Evolutionary conservation across 768 basidiomycete species (phyloP), one percentile per base, ranked within the genome.

Genomic region (Mycena capillaripes): DNA sequence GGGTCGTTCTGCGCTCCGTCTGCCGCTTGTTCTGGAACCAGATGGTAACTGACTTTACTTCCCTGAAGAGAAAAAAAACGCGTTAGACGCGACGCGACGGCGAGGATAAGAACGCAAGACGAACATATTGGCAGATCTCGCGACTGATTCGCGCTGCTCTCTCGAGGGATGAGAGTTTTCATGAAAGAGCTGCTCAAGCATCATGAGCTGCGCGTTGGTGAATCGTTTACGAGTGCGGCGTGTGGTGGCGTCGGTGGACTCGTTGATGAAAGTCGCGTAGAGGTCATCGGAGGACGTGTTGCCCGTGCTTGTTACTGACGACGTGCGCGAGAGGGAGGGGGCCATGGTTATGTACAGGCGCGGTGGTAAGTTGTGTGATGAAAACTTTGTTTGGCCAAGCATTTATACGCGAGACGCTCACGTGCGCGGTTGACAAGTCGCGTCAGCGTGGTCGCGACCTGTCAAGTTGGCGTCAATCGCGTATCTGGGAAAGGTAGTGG

Each of bases 21-120:
- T 94, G 92, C 19, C 93, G 90, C 81, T 90, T 93, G 79, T 95
- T 95, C 81, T 95, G 93, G 79, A 94, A 94, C 93, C 93, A 95
- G 46, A 94, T 91, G n/a, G 92, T 92, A 63, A 92, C 90, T 1
- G 90, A 91, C 75, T 90, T 91, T 32, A 87, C 84, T 78, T 91
- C 90, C 91, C 91, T 92, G 71, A 21, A 66, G 57, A 65, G 44
- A 68, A 56, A 75, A 74, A 65, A 71, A 52, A 69, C 59, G 66
- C 46, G 75, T 79, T 55, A 79, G 75, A 71, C 62, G 63, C 60
- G 64, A 67, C 60, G 53, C 52, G 59, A 40, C 58, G 46, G 16
- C 21, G 30, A 55, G 73, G 58, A 58, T 11, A 38, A 38, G 19
- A 44, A 66, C 73, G 65, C 50, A 61, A 66, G 17, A 85, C 91